Conservation (phyloP, 1,139 yeast species). For the Hansenula anomala region DNA sequence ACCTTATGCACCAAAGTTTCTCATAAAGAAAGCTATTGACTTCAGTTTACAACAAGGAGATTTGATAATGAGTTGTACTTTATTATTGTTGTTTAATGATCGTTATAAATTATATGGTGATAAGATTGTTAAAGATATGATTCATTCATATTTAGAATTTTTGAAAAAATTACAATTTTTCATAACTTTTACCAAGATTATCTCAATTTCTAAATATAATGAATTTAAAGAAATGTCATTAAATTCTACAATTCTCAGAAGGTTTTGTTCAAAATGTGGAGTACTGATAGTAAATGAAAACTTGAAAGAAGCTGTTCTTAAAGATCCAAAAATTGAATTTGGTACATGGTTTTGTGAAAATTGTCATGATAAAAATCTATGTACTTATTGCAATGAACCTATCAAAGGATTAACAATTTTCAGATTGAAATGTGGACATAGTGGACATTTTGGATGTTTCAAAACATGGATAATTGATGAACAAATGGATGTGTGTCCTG, state of each 20-base stretch:
- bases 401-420: slow-evolving; percentile 67
- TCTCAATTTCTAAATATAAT: slow-evolving; percentile 40
- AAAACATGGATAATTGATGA: slow-evolving; percentile 71
- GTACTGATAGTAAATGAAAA: slow-evolving; percentile 60
- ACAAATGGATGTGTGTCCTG: slow-evolving; percentile 71
- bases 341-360: slow-evolving; percentile 86
- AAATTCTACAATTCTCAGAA: slow-evolving; percentile 53
- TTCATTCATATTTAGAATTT: slow-evolving; percentile 52
- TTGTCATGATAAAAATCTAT: slow-evolving; percentile 59
- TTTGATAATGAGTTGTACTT: slow-evolving; percentile 54
- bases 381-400: slow-evolving; percentile 80
- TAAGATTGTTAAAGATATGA: slow-evolving; percentile 41
- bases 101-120: slow-evolving; percentile 27
- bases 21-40: slow-evolving; percentile 42
- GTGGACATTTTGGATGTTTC: slow-evolving; percentile 81
- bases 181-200: slow-evolving; percentile 52
- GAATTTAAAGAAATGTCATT: slow-evolving; percentile 42
- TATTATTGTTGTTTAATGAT: slow-evolving; percentile 52
- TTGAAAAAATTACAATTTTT: slow-evolving; percentile 51
- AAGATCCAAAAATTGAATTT: slow-evolving; percentile 25
- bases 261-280: slow-evolving; percentile 67
- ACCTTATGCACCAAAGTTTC: slow-evolving; percentile 43
- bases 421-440: slow-evolving; percentile 79
- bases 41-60: slow-evolving; percentile 65
- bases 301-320: slow-evolving; percentile 35